Evolutionary conservation across 108 stramenopile genomes (phyloP).

Genomic region (Skeletonema costatum): DNA sequence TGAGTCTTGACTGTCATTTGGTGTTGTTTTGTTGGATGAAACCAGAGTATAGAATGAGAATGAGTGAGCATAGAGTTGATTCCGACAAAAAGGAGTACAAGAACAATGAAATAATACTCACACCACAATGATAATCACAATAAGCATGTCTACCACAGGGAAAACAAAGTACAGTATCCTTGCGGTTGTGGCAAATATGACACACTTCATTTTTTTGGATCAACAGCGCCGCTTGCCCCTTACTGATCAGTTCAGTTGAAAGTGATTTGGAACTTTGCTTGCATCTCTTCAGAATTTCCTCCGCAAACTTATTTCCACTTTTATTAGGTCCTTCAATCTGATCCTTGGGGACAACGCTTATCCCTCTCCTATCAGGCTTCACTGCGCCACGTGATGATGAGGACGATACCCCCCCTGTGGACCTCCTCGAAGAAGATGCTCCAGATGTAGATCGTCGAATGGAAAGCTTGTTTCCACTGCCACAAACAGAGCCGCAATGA

Average conservation of each 20-base stretch:
- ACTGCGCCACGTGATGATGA: neutral
- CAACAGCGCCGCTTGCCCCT: slow-evolving; percentile 14
- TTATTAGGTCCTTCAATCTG: slow-evolving; percentile 15
- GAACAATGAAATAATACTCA: neutral
- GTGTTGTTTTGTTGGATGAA: neutral
- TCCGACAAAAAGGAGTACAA: neutral
- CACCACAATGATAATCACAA: slow-evolving; percentile 62
- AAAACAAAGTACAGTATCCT: slow-evolving; percentile 43
- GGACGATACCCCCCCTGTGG: neutral
- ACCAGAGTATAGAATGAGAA: too few relatives aligned
- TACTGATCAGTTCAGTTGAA: neutral
- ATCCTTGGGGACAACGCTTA: slow-evolving; percentile 23
- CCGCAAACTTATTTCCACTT: slow-evolving; percentile 10
- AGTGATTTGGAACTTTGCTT: slow-evolving; percentile 21
- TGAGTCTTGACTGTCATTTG: slow-evolving; percentile 13
- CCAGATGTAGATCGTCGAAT: neutral
- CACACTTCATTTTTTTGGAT: slow-evolving; percentile 44
- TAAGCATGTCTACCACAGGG: slow-evolving; percentile 59
- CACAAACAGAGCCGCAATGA: neutral
- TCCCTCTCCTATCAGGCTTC: slow-evolving; percentile 21
- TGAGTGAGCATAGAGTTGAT: neutral
- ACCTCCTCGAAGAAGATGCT: neutral
- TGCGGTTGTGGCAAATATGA: slow-evolving; percentile 69
- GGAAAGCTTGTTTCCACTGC: slow-evolving; percentile 2
- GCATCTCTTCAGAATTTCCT: slow-evolving; percentile 40